phyloP scores from a whole-genome alignment of 345 rosid genomes.

The Citrus australasica region DNA sequence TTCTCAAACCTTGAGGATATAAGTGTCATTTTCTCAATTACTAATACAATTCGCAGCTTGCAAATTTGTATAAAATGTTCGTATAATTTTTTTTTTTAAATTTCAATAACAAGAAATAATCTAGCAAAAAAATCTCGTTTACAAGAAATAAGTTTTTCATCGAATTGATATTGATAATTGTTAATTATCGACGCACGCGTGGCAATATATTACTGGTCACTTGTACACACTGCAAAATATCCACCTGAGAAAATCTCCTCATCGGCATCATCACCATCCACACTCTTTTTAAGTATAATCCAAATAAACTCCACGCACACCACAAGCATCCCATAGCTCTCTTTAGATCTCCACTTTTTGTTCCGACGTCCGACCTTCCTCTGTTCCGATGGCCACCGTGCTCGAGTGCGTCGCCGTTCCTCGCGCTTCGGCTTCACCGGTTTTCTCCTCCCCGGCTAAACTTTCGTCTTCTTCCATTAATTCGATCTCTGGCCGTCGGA shows the following conservation, averaged over 20 bases:
- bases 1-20: too few relatives aligned
- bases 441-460: not conserved
- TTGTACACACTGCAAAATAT: not conserved
- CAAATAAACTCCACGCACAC: not conserved
- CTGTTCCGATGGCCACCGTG: slow-evolving; percentile 21
- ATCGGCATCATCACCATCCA: slow-evolving; percentile 9
- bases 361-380: not conserved
- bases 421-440: not conserved
- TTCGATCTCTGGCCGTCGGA: slow-evolving; percentile 6
- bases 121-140: not conserved
- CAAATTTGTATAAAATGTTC: too few relatives aligned
- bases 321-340: not conserved
- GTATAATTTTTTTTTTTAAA: too few relatives aligned
- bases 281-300: not conserved
- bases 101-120: too few relatives aligned
- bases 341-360: not conserved
- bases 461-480: slow-evolving; percentile 14
- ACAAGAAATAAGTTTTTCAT: not conserved
- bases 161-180: not conserved
- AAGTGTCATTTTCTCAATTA: too few relatives aligned
- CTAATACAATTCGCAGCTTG: too few relatives aligned
- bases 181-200: not conserved
- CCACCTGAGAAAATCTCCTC: slow-evolving; percentile 3
- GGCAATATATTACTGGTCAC: not conserved
- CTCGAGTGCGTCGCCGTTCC: slow-evolving; percentile 12